phyloP scores from a whole-genome alignment of 768 basidiomycete genomes.

The Rhizopogon sp. region DNA sequence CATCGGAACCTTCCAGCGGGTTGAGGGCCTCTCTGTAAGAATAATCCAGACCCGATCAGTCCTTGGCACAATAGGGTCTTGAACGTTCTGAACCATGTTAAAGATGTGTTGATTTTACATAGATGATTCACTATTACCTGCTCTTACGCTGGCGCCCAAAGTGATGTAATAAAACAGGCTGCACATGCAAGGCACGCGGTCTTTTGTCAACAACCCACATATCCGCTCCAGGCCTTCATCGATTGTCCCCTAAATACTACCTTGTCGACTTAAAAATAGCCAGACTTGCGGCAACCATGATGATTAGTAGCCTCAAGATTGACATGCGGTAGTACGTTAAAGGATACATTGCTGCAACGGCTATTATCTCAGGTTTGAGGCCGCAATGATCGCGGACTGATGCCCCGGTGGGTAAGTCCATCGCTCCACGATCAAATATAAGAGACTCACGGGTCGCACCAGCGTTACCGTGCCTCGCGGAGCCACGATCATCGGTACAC shows the following conservation, averaged over 20 bases:
- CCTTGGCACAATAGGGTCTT: not conserved
- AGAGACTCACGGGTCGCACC: not conserved
- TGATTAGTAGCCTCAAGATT: not conserved
- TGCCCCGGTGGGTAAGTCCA: not conserved
- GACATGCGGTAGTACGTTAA: not conserved
- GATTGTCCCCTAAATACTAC: too few relatives aligned
- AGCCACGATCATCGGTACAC: conserved; percentile 9
- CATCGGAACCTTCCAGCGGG: not conserved
- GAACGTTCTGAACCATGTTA: not conserved
- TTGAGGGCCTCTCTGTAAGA: conserved; percentile 9
- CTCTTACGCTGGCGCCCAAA: not conserved
- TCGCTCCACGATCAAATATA: not conserved
- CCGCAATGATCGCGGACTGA: not conserved
- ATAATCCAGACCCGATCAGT: not conserved
- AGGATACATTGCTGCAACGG: not conserved
- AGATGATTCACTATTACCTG: not conserved
- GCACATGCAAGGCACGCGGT: not conserved
- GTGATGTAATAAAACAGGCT: not conserved
- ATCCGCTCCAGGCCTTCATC: not conserved
- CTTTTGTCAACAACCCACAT: not conserved
- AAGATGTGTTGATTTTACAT: too few relatives aligned
- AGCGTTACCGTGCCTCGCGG: not conserved
- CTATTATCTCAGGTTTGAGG: not conserved
- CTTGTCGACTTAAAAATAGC: not conserved
- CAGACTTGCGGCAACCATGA: not conserved